Evolutionary conservation across 768 basidiomycete genomes (phyloP).

Genomic region (Lanmaoa rubissima): DNA sequence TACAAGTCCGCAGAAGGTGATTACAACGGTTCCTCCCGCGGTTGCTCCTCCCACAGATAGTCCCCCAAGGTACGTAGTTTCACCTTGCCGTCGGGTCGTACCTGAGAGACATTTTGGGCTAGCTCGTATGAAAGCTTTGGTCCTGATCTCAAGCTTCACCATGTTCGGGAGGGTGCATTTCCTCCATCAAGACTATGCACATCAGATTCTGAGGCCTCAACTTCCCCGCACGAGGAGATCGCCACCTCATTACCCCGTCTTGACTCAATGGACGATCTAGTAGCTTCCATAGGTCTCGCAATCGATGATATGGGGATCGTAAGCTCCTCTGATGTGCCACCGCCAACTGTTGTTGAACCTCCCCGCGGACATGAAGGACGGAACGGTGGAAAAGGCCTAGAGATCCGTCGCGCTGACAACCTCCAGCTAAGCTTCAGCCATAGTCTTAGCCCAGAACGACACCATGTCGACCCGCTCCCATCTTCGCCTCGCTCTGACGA

Average conservation of each 20-base stretch:
- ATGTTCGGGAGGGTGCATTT: constrained; percentile 65
- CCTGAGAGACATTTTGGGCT: neutral
- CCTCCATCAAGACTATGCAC: constrained; percentile 42
- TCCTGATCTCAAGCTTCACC: constrained; percentile 23
- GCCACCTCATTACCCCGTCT: constrained; percentile 22
- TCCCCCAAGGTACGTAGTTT: constrained; percentile 20
- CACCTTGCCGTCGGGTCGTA: neutral
- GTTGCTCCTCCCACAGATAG: constrained; percentile 7
- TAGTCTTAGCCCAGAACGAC: constrained; percentile 15
- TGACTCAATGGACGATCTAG: constrained; percentile 38
- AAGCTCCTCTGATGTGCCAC: constrained; percentile 31
- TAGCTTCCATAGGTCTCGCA: constrained; percentile 36
- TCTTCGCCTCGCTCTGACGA: constrained; percentile 24
- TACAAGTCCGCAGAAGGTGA: constrained; percentile 29
- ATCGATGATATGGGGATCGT: constrained; percentile 41
- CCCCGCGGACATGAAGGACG: constrained; percentile 35
- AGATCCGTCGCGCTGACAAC: constrained; percentile 31
- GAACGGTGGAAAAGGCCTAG: constrained; percentile 25
- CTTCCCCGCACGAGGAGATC: constrained; percentile 20
- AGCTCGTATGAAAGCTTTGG: constrained; percentile 27
- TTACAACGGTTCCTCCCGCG: neutral
- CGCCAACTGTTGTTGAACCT: constrained; percentile 41
- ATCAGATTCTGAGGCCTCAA: constrained; percentile 17
- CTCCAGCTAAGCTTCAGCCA: constrained; percentile 1
- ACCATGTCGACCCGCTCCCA: constrained; percentile 1